Evolutionary conservation across 2,329 filamentous ascomycete genomes (phyloP).

Genomic region (Epichloe uncinata): DNA sequence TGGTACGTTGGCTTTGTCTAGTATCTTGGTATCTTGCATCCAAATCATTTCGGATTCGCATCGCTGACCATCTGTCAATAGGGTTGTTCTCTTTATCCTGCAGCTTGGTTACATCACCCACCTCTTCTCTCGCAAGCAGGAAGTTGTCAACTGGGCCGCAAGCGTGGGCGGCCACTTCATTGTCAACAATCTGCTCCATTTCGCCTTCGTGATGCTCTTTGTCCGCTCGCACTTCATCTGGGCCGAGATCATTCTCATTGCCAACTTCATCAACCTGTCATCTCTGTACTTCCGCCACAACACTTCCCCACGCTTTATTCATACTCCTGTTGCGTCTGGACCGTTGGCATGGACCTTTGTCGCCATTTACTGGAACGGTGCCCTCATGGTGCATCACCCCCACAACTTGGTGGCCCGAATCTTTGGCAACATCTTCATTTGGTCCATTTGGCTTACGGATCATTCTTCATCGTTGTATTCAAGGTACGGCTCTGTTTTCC

Average conservation of each 20-base stretch:
- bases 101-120: conserved; percentile 65
- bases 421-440: conserved; percentile 78
- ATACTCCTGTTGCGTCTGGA: conserved; percentile 60
- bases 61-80: conserved; percentile 17
- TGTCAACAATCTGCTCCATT: conserved; percentile 69
- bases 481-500: conserved; percentile 36
- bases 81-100: conserved; percentile 59
- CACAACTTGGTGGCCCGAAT: conserved; percentile 57
- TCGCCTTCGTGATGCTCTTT: conserved; percentile 74
- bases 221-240: conserved; percentile 61
- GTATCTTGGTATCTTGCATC: background rate
- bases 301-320: conserved; percentile 59
- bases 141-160: conserved; percentile 54
- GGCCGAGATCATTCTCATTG: conserved; percentile 60
- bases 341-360: conserved; percentile 78
- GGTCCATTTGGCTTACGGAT: conserved; percentile 63
- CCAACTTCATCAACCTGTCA: conserved; percentile 73
- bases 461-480: conserved; percentile 61
- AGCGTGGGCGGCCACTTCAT: conserved; percentile 78
- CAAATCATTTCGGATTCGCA: background rate
- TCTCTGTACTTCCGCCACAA: conserved; percentile 71
- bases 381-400: conserved; percentile 61
- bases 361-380: conserved; percentile 80
- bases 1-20: conserved; percentile 38
- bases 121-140: conserved; percentile 55